Evolutionary conservation across 148 eudicot species (phyloP).

Genomic region (Vaccinium myrtillus): DNA sequence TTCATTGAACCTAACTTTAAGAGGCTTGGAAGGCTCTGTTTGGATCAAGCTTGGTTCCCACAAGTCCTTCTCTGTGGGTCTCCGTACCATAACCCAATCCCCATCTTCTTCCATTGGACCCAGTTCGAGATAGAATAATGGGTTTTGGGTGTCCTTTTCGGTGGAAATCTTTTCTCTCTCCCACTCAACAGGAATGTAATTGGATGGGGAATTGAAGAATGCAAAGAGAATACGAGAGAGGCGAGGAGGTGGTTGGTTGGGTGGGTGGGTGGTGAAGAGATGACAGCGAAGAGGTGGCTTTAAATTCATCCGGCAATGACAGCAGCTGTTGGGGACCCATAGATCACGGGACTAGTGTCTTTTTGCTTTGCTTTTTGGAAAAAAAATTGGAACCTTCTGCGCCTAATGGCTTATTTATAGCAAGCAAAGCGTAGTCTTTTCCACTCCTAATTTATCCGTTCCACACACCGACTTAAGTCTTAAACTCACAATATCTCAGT

Average conservation of each 20-base stretch:
- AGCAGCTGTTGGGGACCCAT: background rate
- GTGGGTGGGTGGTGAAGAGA: background rate
- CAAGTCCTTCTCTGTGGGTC: conserved; percentile 28
- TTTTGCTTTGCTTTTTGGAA: background rate
- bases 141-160: background rate
- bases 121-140: background rate
- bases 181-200: background rate
- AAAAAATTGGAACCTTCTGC: background rate
- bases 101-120: conserved; percentile 20
- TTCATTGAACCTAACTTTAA: conserved; percentile 52
- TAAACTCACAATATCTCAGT: too few species aligned
- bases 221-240: background rate
- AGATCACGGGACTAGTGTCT: background rate
- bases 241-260: background rate
- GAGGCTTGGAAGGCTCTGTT: conserved; percentile 24
- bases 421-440: too few species aligned
- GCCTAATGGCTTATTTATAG: too few species aligned
- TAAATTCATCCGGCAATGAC: conserved; percentile 7
- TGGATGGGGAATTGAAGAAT: background rate
- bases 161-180: background rate
- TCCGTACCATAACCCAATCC: conserved; percentile 39
- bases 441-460: too few species aligned
- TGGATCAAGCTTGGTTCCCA: conserved; percentile 42
- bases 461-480: too few species aligned
- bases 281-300: conserved; percentile 13